Evolutionary conservation across 1,139 yeast species (phyloP), one percentile per base, ranked within the genome.

Genomic region (Scheffersomyces titani): DNA sequence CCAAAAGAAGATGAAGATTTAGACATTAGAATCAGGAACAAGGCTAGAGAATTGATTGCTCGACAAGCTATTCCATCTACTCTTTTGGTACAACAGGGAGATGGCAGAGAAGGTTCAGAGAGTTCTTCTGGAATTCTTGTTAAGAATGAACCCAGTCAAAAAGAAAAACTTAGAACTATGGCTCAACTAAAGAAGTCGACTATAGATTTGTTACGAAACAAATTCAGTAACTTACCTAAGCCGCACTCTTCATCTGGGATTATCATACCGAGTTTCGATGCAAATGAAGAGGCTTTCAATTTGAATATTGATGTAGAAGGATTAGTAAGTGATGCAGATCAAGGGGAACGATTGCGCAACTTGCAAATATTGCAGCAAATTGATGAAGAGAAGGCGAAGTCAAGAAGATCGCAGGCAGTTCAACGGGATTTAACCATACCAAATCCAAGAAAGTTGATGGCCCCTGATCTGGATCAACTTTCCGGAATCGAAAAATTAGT

Each of bases 401-500:
- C 70, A 18, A 66, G 84, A 55, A 65, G 82, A 53, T 83, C 91
- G 0, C 82, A 77, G 59, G 88, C 77, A 0, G 70, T 86, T 0
- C 86, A 83, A 60, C 67, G 70, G 51, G 80, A 75, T 0, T 72
- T 88, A n/a, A 78, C 81, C 0, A 72, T 88, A 11, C 90, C 91
- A 0, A 51, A 71, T 18, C 74, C 81, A 0, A 55, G 61, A 2
- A 46, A 55, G 0, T 44, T 66, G 1, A 65, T 55, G 21, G 54
- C 55, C 1, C 45, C 49, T 3, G 70, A 69, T 2, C 30, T 58
- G 52, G 19, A 55, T 48, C 58, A 56, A 19, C 44, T 56, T 44
- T 49, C 54, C 1, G 53, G 55, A 13, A 55, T 57, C 3, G 63
- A 61, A 5, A 49, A 58, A 13, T 56, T 65, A n/a, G 72, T 87